Conservation (phyloP, 139 green algal species). For the Chlamydomonas incerta region DNA sequence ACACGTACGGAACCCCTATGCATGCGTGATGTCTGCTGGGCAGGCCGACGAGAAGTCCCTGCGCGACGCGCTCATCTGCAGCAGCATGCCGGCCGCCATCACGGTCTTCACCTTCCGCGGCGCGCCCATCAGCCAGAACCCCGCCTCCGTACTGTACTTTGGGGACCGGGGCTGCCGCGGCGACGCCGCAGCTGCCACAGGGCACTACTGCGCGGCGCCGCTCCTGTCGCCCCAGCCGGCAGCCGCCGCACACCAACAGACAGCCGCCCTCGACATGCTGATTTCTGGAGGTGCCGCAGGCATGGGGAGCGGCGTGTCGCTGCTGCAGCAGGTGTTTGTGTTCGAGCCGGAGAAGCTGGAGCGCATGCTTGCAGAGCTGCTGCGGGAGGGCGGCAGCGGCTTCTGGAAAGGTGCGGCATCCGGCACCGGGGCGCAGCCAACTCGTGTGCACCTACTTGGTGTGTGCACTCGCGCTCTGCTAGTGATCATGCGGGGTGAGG, state of each 20-base stretch:
- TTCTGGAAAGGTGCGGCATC: slow-evolving; percentile 20
- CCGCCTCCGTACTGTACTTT: not conserved
- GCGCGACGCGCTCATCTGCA: not conserved
- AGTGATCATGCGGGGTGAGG: too few species aligned
- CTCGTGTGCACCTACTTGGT: too few species aligned
- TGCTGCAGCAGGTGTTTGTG: not conserved
- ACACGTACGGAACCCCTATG: too few species aligned
- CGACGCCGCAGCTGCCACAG: too few species aligned
- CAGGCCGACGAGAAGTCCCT: too few species aligned
- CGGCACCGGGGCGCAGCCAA: too few species aligned
- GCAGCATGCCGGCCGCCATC: not conserved
- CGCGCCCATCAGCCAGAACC: not conserved
- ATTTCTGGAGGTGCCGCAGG: not conserved
- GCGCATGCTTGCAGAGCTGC: not conserved
- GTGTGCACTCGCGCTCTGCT: too few species aligned
- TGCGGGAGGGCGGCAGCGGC: not conserved
- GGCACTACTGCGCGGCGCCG: too few species aligned
- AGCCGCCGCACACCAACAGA: too few species aligned
- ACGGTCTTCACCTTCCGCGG: slow-evolving; percentile 11
- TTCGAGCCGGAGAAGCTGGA: slow-evolving; percentile 12
- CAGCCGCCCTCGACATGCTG: not conserved
- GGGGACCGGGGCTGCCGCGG: not conserved
- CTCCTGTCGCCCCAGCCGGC: too few species aligned
- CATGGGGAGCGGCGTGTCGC: too few species aligned
- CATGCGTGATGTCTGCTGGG: too few species aligned